Evolutionary conservation across 768 basidiomycete species (phyloP).

Genomic region (Lanmaoa rubissima): DNA sequence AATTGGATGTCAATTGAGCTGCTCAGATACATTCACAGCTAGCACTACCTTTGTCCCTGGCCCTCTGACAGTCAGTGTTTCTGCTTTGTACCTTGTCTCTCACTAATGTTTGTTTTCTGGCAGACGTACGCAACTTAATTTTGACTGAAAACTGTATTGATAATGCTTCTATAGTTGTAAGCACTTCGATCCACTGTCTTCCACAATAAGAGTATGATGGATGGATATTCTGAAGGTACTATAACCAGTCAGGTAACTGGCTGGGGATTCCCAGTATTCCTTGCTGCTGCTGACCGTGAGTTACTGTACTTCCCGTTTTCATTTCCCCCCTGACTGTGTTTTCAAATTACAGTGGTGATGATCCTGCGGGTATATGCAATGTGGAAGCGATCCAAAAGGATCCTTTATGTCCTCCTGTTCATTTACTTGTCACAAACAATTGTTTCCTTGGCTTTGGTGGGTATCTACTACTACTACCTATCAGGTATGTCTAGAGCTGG

Average conservation of each 20-base stretch:
- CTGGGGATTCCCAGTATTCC: background rate
- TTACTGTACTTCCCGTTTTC: background rate
- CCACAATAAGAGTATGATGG: background rate
- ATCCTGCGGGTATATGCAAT: constrained; percentile 13
- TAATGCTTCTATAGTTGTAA: background rate
- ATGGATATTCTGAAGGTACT: background rate
- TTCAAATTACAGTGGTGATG: constrained; percentile 9
- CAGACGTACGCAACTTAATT: background rate
- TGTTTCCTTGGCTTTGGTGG: too few species aligned
- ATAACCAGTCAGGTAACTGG: accelerated
- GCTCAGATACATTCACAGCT: too few species aligned
- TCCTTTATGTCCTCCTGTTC: background rate
- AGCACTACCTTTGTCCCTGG: background rate
- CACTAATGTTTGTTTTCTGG: background rate
- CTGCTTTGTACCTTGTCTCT: background rate
- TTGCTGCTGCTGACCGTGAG: background rate
- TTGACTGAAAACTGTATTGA: background rate
- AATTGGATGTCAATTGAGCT: background rate
- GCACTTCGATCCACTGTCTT: background rate
- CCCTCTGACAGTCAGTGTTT: background rate
- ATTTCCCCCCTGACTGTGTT: too few species aligned
- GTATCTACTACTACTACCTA: too few species aligned
- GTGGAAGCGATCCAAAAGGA: constrained; percentile 2
- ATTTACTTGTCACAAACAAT: background rate
- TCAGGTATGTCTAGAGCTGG: too few species aligned